Conservation (phyloP, 129 eudicot genomes). For the Pulicaria dysenterica region DNA sequence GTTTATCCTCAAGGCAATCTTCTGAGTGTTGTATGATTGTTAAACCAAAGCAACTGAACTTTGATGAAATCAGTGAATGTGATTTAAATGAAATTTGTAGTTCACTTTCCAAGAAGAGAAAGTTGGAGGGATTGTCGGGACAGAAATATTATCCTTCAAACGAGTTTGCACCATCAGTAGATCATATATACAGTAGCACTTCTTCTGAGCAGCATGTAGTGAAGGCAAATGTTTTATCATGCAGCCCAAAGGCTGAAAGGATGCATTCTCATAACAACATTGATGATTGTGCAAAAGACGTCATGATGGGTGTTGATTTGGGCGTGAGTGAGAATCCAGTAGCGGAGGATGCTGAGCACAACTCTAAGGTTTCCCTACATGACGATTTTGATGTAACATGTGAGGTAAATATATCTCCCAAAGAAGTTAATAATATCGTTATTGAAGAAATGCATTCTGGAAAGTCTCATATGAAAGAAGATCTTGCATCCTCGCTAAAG, state of each 20-base stretch:
- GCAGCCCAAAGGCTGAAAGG: conserved; percentile 18
- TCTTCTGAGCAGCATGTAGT: conserved; percentile 33
- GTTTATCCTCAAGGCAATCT: conserved; percentile 34
- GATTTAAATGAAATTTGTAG: conserved; percentile 28
- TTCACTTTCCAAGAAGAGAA: conserved; percentile 30
- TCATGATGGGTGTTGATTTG: conserved; percentile 17
- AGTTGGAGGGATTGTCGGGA: conserved; percentile 38
- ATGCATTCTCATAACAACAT: conserved; percentile 11
- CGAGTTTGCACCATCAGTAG: conserved; percentile 37
- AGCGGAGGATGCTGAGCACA: conserved; percentile 32
- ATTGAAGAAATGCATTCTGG: conserved; percentile 31
- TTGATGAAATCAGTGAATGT: conserved; percentile 46
- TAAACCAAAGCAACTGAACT: conserved; percentile 63
- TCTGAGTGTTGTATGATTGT: conserved; percentile 40
- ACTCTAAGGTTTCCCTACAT: conserved; percentile 22
- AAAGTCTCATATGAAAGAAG: conserved; percentile 29
- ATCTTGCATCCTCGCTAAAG: conserved; percentile 22
- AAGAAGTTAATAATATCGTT: conserved; percentile 25
- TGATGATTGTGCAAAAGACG: conserved; percentile 26
- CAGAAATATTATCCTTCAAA: conserved; percentile 20
- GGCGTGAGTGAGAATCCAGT: conserved; percentile 15
- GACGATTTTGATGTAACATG: conserved; percentile 24
- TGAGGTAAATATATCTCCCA: conserved; percentile 24
- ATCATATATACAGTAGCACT: conserved; percentile 32
- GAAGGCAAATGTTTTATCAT: conserved; percentile 22